These are phyloP conservation scores for Teunomyces lycoperdinae DNA, from an alignment of 805 yeast species.

Conservation along the genomic window DNA sequence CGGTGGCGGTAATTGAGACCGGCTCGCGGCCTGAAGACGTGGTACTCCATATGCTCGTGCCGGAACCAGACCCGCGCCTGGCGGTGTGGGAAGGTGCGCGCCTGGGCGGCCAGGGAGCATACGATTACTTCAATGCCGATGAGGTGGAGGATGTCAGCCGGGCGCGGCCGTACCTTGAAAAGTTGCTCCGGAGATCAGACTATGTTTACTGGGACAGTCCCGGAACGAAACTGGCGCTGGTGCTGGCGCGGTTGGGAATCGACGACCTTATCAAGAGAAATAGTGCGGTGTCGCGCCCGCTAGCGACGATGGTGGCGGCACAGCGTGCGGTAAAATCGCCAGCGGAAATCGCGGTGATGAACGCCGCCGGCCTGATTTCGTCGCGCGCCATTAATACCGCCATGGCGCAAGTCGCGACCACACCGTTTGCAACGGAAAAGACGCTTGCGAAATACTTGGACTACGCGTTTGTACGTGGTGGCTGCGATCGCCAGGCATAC, in stretches of 20 bases:
- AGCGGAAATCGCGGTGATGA: slow-evolving; percentile 75
- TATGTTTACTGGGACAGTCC: slow-evolving; percentile 55
- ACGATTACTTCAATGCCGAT: slow-evolving; percentile 86
- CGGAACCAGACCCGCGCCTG: slow-evolving; percentile 68
- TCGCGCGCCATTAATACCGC: slow-evolving; percentile 84
- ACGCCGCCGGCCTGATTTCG: slow-evolving; percentile 78
- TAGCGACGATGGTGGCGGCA: slow-evolving; percentile 41
- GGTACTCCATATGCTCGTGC: slow-evolving; percentile 77
- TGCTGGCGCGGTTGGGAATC: slow-evolving; percentile 7
- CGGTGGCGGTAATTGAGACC: slow-evolving; percentile 64
- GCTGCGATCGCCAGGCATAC: slow-evolving; percentile 88
- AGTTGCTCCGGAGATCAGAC: slow-evolving; percentile 47
- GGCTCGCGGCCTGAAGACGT: slow-evolving; percentile 48
- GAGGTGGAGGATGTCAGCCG: slow-evolving; percentile 52
- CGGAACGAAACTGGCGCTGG: slow-evolving; percentile 17
- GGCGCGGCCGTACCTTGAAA: slow-evolving; percentile 42
- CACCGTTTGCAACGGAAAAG: slow-evolving; percentile 64
- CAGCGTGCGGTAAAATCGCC: slow-evolving; percentile 71
- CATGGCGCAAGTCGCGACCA: slow-evolving; percentile 50
- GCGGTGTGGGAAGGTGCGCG: slow-evolving; percentile 97
- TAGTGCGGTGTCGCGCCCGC: slow-evolving; percentile 40
- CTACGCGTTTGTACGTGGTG: slow-evolving; percentile 77
- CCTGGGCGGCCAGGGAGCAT: slow-evolving; percentile 81
- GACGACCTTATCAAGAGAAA: slow-evolving; percentile 21
- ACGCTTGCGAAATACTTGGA: slow-evolving; percentile 78